Conservation (phyloP, 2,329 filamentous ascomycete genomes). For the Fusarium fujikuroi region DNA sequence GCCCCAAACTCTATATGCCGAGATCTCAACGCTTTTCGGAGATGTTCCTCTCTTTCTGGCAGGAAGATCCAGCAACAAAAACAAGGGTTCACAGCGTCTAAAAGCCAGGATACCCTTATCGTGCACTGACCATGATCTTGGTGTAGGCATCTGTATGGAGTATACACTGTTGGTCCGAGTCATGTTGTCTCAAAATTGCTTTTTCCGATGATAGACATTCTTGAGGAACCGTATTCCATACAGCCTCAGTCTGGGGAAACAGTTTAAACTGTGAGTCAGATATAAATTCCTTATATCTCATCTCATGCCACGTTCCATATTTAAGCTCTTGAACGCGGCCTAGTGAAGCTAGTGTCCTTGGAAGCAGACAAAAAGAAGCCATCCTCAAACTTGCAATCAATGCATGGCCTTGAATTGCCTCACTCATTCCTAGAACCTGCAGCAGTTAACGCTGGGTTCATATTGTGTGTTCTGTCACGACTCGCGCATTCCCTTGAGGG, state of each 20-base stretch:
- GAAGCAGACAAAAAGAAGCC: constrained; percentile 10
- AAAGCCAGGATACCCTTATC: constrained; percentile 30
- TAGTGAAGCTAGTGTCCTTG: constrained; percentile 19
- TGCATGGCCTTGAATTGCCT: constrained; percentile 3
- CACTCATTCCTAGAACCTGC: neutral
- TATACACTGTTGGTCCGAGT: constrained; percentile 28
- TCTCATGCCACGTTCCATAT: constrained; percentile 28
- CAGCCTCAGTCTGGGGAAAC: constrained; percentile 39
- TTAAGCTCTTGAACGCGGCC: constrained; percentile 11
- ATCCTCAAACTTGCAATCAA: constrained; percentile 4
- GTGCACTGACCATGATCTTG: constrained; percentile 38
- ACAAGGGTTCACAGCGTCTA: constrained; percentile 17
- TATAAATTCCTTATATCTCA: constrained; percentile 27
- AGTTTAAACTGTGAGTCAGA: constrained; percentile 19
- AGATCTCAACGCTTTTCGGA: neutral
- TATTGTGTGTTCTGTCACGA: constrained; percentile 7
- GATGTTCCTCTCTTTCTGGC: neutral
- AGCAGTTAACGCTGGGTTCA: constrained; percentile 8
- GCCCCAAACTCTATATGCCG: neutral
- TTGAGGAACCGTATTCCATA: constrained; percentile 27
- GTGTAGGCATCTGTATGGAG: constrained; percentile 4
- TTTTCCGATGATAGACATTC: constrained; percentile 33
- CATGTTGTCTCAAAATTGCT: constrained; percentile 28
- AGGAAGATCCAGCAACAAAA: constrained; percentile 11
- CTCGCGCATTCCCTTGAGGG: neutral